Base-by-base conservation (phyloP, 2,329 filamentous ascomycete species). In the Didymella pinodella region DNA sequence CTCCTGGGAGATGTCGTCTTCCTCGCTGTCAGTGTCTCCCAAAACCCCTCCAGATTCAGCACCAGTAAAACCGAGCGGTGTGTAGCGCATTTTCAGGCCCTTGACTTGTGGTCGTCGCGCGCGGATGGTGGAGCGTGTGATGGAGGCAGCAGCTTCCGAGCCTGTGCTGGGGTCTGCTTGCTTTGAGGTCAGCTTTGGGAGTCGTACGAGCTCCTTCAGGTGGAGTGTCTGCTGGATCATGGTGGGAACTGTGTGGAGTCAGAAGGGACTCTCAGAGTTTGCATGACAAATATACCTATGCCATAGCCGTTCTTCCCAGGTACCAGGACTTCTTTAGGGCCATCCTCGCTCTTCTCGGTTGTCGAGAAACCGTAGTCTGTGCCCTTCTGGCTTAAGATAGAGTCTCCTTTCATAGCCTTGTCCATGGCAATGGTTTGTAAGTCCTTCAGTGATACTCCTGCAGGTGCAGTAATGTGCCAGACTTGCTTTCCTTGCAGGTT, bases 381-480 rank as follows among this genome's bases (percentile, higher is more conserved):
- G 3, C 86, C 88, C 26, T 87, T 83, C 70, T 91, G 84, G 11
- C 81, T 84, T n/a, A 92, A 77, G 14, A 90, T 77, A 4, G 84
- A 67, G 34, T 84, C 80, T 22, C 82, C 83, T 2, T 81, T 78
- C 59, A 83, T 78, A 2, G 84, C 82, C 51, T 84, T 81, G 56
- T 86, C 84, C 67, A 91, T 83, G 36, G 88, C 83, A 61, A 92
- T 79, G 63, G 88, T 83, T 70, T 87, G 85, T 46, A 93, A 78
- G 1, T 89, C 82, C 11, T 85, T 86, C 56, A 93, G 83, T n/a
- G 90, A 86, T 2, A 92, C 79, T 11, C 86, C 86, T 6, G 87
- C 84, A 2, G 90, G 90, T 3, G 89, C 88, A 10, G 88, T 91
- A 67, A 93, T 91, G 74, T 92, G 91, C 90, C 90, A 93, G 59